These are phyloP conservation scores for Mucor velutinosus DNA, from an alignment of 371 early-diverging fungal genomes.

Conservation along the genomic window DNA sequence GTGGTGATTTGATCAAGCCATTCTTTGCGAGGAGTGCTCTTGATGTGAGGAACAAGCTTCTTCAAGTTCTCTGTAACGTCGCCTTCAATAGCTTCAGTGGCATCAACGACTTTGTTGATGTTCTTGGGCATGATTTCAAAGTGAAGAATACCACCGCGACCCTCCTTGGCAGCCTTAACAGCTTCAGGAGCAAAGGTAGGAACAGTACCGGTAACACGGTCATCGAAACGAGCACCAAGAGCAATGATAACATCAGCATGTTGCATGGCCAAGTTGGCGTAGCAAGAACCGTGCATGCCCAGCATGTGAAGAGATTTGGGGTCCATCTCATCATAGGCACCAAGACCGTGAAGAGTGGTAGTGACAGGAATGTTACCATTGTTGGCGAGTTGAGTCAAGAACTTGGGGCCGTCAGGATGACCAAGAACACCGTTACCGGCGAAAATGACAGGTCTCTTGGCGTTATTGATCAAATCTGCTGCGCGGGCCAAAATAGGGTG, in stretches of 20 bases:
- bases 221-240: slow-evolving; percentile 98
- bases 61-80: slow-evolving; percentile 88
- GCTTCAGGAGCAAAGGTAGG: slow-evolving; percentile 91
- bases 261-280: slow-evolving; percentile 97
- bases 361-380: slow-evolving; percentile 94
- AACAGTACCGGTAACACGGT: slow-evolving; percentile 95
- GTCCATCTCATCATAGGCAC: slow-evolving; percentile 90
- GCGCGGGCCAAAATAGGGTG: slow-evolving; percentile 59
- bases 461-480: slow-evolving; percentile 84
- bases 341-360: slow-evolving; percentile 91
- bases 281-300: slow-evolving; percentile 97
- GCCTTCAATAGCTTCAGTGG: slow-evolving; percentile 90
- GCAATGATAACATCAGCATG: slow-evolving; percentile 93
- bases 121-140: slow-evolving; percentile 99
- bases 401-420: slow-evolving; percentile 79
- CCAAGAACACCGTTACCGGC: slow-evolving; percentile 92
- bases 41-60: slow-evolving; percentile 77
- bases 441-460: slow-evolving; percentile 93
- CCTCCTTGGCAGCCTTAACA: slow-evolving; percentile 81
- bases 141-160: slow-evolving; percentile 95
- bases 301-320: slow-evolving; percentile 94
- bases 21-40: slow-evolving; percentile 67
- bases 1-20: slow-evolving; percentile 81
- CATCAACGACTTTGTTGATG: slow-evolving; percentile 96
- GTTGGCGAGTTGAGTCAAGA: slow-evolving; percentile 80